Base-by-base conservation (phyloP, 768 basidiomycete species). In the Baorangia bicolor region DNA sequence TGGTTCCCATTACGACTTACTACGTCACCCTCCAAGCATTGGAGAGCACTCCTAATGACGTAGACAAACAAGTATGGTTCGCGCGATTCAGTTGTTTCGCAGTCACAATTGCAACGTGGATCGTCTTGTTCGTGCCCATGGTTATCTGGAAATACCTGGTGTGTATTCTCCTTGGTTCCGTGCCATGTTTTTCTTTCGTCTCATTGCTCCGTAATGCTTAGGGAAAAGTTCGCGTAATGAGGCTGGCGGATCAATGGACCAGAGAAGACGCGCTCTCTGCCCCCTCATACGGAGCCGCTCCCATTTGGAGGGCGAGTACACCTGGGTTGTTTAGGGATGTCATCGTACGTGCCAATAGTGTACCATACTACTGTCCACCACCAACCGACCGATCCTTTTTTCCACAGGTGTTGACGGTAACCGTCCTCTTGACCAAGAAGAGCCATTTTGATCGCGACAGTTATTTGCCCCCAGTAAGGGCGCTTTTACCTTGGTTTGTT, bases 121-220 rank as follows among this genome's bases (percentile, higher is more conserved):
- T 77, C 25, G 38, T 81, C 47, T 72, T 81, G 63, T 64, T 71
- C 42, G 38, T 67, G 4, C 82, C 82, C 7, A 63, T 81, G 39
- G 42, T 73, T 38, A 40, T 77, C 23, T 84, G 81, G 81, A 84
- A 84, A 58, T 72, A 63, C 33, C 56, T 72, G 51, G 74, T 77
- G 39, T 38, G 77, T 74, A n/a, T 30, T 35, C 39, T 31, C 9
- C 18, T 16, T 20, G 44, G 35, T 48, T 33, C 20, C 9, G 28
- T 16, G 4, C n/a, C 11, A 6, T n/a, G 1, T 47, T 20, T 23
- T 6, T 3, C 2, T 2, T 14, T n/a, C 7, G 25, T 45, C 39
- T 50, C 3, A 46, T 56, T 11, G 20, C 37, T 27, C 18, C 31
- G 39, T 25, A 2, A 48, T 53, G 12, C 10, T n/a, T 55, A 81